Base-by-base conservation (phyloP, 1,284 basidiomycete genomes). In the Tranzscheliella williamsii region DNA sequence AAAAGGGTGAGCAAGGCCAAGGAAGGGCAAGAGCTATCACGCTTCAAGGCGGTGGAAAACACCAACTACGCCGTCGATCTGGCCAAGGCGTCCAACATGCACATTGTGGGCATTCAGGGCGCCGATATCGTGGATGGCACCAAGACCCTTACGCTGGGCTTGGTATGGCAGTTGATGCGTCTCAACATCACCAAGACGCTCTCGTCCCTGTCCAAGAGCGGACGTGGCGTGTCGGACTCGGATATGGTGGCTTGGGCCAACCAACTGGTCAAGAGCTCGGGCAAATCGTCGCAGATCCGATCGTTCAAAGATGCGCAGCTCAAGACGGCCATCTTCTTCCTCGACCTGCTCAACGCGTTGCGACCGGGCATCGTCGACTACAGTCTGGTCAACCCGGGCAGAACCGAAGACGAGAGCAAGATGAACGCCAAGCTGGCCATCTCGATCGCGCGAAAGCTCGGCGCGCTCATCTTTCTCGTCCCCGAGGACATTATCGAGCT, bases 241-340 rank as follows among this genome's bases (percentile, higher is more conserved):
- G 92, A 98, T 76, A 95, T 98, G 79, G 86, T 98, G 47, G 87
- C 85, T 69, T 98, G 94, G 95, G 93, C 94, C 0, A 97, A 97
- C 79, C 82, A 87, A 21, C 89, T 87, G 2, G 93, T 90, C 15
- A 86, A 91, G 78, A 86, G 86, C 74, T 83, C 86, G 0, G 83
- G 84, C 42, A 86, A 87, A 52, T 82, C 81, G 8, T 76, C 75
- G 35, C 78, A 86, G 15, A 89, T 96, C 80, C 83, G 91, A 32
- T 91, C 88, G 40, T 97, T 97, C 84, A 96, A 91, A 79, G 95
- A 98, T 76, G 87, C 91, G 0, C 84, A 84, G n/a, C 82, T 97
- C 67, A 88, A 87, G 35, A 93, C 89, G 18, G 93, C 87, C 1
- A 79, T 94, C 41, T 98, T 96, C 85, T 88, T 97, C 83, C 84